Evolutionary conservation across 352 stramenopile genomes (phyloP).

Genomic region (Pythium rishiriense): DNA sequence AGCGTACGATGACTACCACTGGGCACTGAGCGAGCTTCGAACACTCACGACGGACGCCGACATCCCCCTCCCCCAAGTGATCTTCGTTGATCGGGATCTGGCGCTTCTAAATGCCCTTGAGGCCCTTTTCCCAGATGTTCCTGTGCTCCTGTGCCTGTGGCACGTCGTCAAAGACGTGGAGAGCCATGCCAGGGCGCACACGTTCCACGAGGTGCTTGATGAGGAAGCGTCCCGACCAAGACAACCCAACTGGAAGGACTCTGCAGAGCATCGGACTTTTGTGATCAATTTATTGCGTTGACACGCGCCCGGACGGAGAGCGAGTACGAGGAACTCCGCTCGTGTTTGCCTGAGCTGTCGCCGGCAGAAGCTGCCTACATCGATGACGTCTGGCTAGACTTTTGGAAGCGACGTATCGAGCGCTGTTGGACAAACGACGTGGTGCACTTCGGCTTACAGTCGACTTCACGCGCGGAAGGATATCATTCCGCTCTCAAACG

Average conservation of each 20-base stretch:
- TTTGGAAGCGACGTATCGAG: conserved; percentile 28
- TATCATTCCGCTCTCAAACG: conserved; percentile 23
- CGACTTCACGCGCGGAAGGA: conserved; percentile 26
- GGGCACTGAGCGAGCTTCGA: no score
- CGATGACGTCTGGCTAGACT: conserved; percentile 21
- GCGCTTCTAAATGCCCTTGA: conserved; percentile 26
- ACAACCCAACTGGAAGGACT: conserved; percentile 2
- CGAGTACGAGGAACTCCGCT: conserved; percentile 12
- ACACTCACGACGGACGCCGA: no score
- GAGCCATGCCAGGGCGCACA: conserved; percentile 12
- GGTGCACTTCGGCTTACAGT: conserved; percentile 19
- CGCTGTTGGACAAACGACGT: conserved; percentile 21
- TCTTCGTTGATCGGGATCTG: conserved; percentile 17
- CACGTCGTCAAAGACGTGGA: conserved; percentile 27
- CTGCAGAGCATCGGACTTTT: background rate
- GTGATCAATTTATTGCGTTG: background rate
- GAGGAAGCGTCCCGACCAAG: background rate
- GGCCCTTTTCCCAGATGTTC: conserved; percentile 5
- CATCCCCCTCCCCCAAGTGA: conserved; percentile 12
- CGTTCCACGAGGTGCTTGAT: background rate
- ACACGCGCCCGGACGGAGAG: background rate
- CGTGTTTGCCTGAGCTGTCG: conserved; percentile 5
- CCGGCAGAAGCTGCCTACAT: conserved; percentile 7
- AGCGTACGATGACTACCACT: no score
- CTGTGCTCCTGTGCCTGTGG: conserved; percentile 22